phyloP scores from a whole-genome alignment of 2,329 filamentous ascomycete genomes.

The Penicillium sp. region DNA sequence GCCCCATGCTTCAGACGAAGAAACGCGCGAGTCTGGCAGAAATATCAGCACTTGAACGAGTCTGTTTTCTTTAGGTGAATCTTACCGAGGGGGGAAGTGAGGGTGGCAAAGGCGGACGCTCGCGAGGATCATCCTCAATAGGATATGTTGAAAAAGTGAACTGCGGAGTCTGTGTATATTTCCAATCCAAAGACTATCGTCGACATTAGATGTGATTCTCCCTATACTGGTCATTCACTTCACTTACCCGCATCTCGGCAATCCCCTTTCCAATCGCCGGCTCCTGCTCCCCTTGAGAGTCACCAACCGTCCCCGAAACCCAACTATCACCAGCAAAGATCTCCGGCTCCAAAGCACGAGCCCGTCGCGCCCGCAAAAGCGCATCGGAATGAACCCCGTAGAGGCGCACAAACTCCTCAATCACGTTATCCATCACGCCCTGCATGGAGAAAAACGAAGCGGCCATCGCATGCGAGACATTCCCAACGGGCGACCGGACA shows the following conservation, averaged over 20 bases:
- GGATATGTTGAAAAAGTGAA: conserved; percentile 72
- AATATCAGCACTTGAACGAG: conserved; percentile 4
- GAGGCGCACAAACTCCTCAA: conserved; percentile 68
- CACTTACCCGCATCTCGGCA: conserved; percentile 58
- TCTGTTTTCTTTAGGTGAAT: not conserved
- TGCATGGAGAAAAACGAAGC: conserved; percentile 56
- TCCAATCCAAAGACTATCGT: conserved; percentile 62
- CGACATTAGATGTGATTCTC: conserved; percentile 1
- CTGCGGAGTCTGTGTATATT: conserved; percentile 82
- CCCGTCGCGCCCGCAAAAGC: conserved; percentile 36
- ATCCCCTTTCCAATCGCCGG: conserved; percentile 66
- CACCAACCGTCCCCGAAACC: conserved; percentile 55
- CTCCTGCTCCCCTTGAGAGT: conserved; percentile 49
- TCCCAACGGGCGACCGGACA: conserved; percentile 81
- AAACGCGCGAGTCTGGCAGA: conserved; percentile 44
- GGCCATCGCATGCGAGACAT: conserved; percentile 65
- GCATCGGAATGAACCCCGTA: conserved; percentile 57
- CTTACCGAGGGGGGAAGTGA: conserved; percentile 54
- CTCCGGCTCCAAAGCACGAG: conserved; percentile 38
- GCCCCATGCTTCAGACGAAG: conserved; percentile 46
- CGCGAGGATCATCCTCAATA: conserved; percentile 61
- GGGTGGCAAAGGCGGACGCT: conserved; percentile 56
- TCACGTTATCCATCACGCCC: conserved; percentile 57
- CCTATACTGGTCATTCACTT: not conserved
- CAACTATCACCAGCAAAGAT: conserved; percentile 39